Percentiles rank a stretch among this genome's conserved stretches.
Conservation (phyloP, 345 rosid species). For the Melaleuca alternifolia region DNA sequence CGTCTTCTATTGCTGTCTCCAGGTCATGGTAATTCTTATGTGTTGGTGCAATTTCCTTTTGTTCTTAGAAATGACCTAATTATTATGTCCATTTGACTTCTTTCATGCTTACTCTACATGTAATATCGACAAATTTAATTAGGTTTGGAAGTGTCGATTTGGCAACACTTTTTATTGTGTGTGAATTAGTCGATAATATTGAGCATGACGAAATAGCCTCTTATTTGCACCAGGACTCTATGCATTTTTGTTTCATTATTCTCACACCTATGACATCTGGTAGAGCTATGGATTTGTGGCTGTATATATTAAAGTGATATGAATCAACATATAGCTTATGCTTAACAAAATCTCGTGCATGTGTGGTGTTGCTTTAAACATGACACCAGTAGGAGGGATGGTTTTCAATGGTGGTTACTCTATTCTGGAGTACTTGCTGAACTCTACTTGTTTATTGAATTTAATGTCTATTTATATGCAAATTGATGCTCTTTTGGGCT, state of each 20-base stretch:
- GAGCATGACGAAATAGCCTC: background rate
- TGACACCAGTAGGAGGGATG: background rate
- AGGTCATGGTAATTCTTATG: background rate
- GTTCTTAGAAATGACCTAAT: background rate
- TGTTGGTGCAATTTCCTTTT: background rate
- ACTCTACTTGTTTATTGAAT: background rate
- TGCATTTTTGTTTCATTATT: background rate
- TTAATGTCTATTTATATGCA: background rate
- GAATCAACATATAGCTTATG: background rate
- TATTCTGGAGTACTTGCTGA: background rate
- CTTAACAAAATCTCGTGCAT: background rate
- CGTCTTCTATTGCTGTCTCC: background rate
- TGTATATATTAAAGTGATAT: background rate
- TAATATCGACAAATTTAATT: background rate
- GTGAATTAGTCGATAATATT: background rate
- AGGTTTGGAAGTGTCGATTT: background rate
- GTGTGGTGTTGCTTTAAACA: background rate
- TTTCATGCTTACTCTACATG: background rate
- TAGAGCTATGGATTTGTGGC: background rate
- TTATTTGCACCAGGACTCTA: background rate
- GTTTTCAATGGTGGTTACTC: background rate
- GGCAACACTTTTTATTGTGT: background rate
- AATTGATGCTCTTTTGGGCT: background rate
- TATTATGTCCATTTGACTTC: background rate
- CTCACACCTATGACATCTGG: background rate